Evolutionary conservation across 805 yeast genomes (phyloP).

Genomic region (Ogataea nonfermentans): DNA sequence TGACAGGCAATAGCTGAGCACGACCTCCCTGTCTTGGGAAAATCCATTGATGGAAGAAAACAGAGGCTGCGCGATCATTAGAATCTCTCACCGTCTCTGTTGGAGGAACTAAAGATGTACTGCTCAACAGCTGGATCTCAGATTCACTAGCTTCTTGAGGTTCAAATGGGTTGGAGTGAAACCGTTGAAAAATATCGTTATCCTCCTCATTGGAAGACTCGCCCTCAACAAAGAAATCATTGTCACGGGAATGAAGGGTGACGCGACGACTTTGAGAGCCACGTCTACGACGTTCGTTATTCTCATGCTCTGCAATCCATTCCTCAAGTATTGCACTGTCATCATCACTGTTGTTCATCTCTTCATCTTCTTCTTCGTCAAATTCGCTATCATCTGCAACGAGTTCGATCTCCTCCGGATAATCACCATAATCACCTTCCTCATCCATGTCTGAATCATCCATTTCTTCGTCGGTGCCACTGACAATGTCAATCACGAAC

Average conservation of each 20-base stretch:
- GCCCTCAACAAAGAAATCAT: conserved; percentile 13
- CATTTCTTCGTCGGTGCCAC: conserved; percentile 27
- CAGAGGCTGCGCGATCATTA: conserved; percentile 10
- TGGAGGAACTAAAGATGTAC: conserved; percentile 12
- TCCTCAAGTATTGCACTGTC: conserved; percentile 33
- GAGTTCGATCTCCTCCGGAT: conserved; percentile 21
- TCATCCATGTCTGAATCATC: conserved; percentile 22
- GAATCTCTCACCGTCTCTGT: conserved; percentile 9
- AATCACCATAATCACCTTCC: conserved; percentile 24
- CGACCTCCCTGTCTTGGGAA: conserved; percentile 18
- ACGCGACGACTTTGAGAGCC: conserved; percentile 4
- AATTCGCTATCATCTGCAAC: conserved; percentile 17
- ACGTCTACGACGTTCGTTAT: conserved; percentile 22
- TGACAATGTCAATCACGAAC: conserved; percentile 30
- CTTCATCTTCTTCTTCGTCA: conserved; percentile 24
- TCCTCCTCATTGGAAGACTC: conserved; percentile 17
- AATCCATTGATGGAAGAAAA: conserved; percentile 13
- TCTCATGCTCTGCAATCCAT: conserved; percentile 33
- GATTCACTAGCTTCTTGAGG: conserved; percentile 10
- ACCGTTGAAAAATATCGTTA: conserved; percentile 10
- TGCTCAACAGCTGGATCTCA: conserved; percentile 11
- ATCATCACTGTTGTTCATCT: conserved; percentile 24
- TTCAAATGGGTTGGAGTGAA: conserved; percentile 7
- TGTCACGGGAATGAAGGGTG: conserved; percentile 7
- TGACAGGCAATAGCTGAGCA: conserved; percentile 14